Base-by-base conservation (phyloP, 148 eudicot genomes). In the Pharnaceum exiguum region DNA sequence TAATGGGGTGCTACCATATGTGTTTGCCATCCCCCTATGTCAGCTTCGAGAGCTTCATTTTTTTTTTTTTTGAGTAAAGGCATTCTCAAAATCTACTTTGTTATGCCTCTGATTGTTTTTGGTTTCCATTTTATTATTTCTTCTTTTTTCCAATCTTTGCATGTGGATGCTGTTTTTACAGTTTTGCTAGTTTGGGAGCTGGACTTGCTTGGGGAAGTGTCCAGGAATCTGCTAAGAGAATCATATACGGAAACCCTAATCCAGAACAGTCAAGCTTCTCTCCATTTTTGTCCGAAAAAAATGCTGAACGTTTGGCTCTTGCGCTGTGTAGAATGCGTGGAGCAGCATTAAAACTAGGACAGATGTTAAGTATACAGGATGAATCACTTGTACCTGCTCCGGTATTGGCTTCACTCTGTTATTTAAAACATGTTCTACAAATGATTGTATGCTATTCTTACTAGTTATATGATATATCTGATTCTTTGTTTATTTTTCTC, bases 251-350 rank as follows among this genome's bases (percentile, higher is more conserved):
- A 55, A 76, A 30, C 8, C 77, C 69, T 51, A 39, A 57, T 19
- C 46, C 65, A 12, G 71, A 76, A 32, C 78, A 83, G 58, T 71
- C 83, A 59, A 76, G 72, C 16, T 19, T 71, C 59, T 88, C 99
- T 36, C 86, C 99, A 24, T 86, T 71, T 51, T 68, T 93, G 51
- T 93, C 99, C 4, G 95, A 85, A 47, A 76, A 69, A 59, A 93
- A 91, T 71, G 99, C 99, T 27, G 89, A 89, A 66, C 89, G 96
- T 28, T 62, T 93, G 75, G 99, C 99, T 62, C 89, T 88, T 78
- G 99, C 85, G 61, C 75, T 93, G 46, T 93, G 99, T 73, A 82
- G 99, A 73, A 93, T 93, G 99, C 99, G 99, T 51, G 99, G 99
- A 33, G 99, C 99, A 5, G 99, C 99, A 30, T 78, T 93, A 62